Evolutionary conservation across 169 alveolate species (phyloP).

Genomic region (Eimeria maxima): DNA sequence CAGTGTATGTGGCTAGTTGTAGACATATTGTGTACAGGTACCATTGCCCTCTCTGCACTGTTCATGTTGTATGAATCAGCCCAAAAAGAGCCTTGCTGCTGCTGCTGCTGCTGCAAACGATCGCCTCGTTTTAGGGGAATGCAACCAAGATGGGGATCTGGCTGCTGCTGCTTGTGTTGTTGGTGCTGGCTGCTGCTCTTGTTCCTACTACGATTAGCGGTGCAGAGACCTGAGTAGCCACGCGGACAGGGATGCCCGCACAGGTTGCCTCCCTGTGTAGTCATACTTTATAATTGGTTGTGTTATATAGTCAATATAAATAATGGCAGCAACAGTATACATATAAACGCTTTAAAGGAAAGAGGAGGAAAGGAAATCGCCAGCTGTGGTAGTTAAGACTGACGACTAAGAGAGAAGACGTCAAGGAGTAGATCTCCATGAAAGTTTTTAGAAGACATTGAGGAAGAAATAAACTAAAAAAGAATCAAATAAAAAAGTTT

Average conservation of each 20-base stretch:
- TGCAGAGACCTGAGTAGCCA: not conserved
- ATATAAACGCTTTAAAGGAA: no score
- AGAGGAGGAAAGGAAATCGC: not conserved
- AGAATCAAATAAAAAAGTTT: not conserved
- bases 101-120: conserved; percentile 1
- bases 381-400: not conserved
- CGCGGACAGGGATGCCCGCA: not conserved
- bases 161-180: conserved; percentile 31
- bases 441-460: not conserved
- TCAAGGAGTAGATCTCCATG: not conserved
- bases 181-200: not conserved
- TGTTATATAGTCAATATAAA: not conserved
- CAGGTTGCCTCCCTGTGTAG: not conserved
- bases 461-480: not conserved
- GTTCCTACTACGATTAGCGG: not conserved
- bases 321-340: not conserved
- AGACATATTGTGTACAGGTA: not conserved
- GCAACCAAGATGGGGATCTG: not conserved
- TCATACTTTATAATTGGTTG: not conserved
- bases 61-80: conserved; percentile 15
- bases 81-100: not conserved
- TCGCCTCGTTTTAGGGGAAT: not conserved
- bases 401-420: not conserved
- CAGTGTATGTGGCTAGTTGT: not conserved
- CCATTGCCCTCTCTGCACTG: not conserved